phyloP scores from a whole-genome alignment of 495 filamentous ascomycete genomes.

The Talaromyces borbonicus region DNA sequence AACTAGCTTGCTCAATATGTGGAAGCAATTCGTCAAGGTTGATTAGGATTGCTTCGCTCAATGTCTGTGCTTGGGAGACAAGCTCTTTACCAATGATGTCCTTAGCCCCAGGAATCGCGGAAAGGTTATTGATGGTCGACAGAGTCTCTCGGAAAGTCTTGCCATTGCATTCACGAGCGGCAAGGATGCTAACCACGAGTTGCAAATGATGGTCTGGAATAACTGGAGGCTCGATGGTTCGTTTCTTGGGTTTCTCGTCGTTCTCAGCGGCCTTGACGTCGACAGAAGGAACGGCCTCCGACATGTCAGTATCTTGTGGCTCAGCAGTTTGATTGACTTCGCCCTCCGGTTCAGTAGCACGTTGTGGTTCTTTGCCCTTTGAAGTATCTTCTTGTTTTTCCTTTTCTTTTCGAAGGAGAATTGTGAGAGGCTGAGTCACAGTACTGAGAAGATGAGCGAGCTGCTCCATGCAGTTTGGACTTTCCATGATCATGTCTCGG shows the following conservation, averaged over 20 bases:
- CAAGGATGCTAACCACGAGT: constrained; percentile 89
- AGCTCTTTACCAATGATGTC: constrained; percentile 86
- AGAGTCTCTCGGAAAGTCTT: constrained; percentile 96
- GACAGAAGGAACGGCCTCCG: constrained; percentile 26
- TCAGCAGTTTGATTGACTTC: constrained; percentile 5
- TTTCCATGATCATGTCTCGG: constrained; percentile 88
- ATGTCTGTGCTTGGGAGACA: constrained; percentile 68
- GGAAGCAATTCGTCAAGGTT: constrained; percentile 82
- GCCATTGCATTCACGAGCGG: constrained; percentile 88
- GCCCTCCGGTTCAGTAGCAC: constrained; percentile 3
- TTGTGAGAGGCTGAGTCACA: constrained; percentile 78
- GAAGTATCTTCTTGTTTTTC: constrained; percentile 53
- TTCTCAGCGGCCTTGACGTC: constrained; percentile 22
- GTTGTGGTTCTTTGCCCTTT: constrained; percentile 42
- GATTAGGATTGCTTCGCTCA: constrained; percentile 72
- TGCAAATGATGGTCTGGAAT: constrained; percentile 85
- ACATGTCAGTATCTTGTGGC: constrained; percentile 31
- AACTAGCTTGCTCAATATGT: constrained; percentile 77
- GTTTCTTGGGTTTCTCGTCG: constrained; percentile 55
- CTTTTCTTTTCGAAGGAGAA: constrained; percentile 76
- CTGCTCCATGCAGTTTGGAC: constrained; percentile 86
- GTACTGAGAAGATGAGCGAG: constrained; percentile 76
- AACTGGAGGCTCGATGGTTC: constrained; percentile 67
- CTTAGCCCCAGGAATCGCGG: constrained; percentile 81
- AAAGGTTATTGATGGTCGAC: constrained; percentile 95